Base-by-base conservation (phyloP, 805 yeast genomes). In the Metschnikowia koreensis region DNA sequence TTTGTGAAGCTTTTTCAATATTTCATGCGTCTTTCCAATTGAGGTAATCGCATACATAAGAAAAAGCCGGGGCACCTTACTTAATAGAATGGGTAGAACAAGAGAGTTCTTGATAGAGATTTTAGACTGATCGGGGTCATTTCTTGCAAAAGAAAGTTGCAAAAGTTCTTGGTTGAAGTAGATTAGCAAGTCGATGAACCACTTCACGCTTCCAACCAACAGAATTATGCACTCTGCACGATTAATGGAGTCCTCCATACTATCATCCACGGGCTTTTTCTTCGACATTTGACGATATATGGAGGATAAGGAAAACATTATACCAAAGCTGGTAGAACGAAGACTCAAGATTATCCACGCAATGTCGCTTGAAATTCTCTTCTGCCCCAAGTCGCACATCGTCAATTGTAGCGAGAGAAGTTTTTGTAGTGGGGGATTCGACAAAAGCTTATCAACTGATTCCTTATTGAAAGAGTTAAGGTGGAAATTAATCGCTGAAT, bases 101-200 rank as follows among this genome's bases (percentile, higher is more conserved):
- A 85, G 64, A 1, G 81, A 74, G 54, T 69, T 73, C 33, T 60
- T 53, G 15, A 65, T 49, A 9, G 59, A 60, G 16, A 74, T 55
- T 11, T 53, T 58, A 40, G 63, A 54, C 34, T 55, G 53, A 2
- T 52, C 41, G 6, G 61, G 56, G 42, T 61, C 51, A 26, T 56
- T 47, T 62, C 65, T 56, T 52, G 64, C 46, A 50, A 62, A 58
- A 26, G 69, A 54, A 28, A 84, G 60, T 34, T 83, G 79, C 26
- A 85, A 62, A 34, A 87, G 67, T 57, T 93, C 96, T 66, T 92
- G 96, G 49, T 84, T 81, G 39, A 89, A 65, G 55, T 81, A 83
- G 0, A 86, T 81, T 49, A 89, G 75, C 54, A 89, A 81, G 64
- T 91, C 97, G 33, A 89, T 79, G 58, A 89, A 80, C 97, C 97